Base-by-base conservation (phyloP, 352 stramenopile species). In the Phytophthora fragariaefolia region DNA sequence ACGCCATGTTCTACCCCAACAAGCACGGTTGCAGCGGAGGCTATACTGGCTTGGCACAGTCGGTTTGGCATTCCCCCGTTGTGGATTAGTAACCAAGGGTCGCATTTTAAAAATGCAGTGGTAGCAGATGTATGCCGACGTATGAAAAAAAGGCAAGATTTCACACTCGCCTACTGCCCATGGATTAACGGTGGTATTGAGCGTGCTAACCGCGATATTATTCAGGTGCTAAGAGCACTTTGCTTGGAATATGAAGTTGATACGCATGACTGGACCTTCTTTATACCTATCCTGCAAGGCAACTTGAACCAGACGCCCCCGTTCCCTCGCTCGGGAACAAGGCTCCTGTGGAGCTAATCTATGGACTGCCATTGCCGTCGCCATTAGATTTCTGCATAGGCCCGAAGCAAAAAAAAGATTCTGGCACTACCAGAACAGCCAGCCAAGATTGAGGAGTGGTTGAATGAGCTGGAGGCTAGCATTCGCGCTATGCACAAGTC, bases 261-360 rank as follows among this genome's bases (percentile, higher is more conserved):
- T 17, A 67, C 28, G 0, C 28, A 49, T 7, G 45, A 71, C 9
- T 76, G 57, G 53, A 46, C 28, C 12, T 68, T 54, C 17, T 40
- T 79, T 4, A 30, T 74, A 2, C 67, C 60, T 1, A 9, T 76
- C 2, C 15, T 74, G 1, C 63, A 77, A 57, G 51, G 56, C 8
- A 77, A 51, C 23, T n/a, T 77, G 15, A 82, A 82, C 20, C 74
- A 82, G 18, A 71, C 56, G n/a, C n/a, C n/a, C 60, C 74, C 0
- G n/a, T 73, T 18, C 12, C 30, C 0, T 77, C 50, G 3, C 43
- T 77, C 0, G 64, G 27, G 4, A 57, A 59, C 20, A 40, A 50
- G 5, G 51, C 58, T 18, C 70, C 74, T 2, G 48, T 67, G 1
- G 58, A 78, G 23, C 32, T 71, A 5, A 77, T 80, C 43, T 70